These are phyloP conservation scores for Wickerhamiella australiensis DNA, from an alignment of 805 yeast genomes.

Conservation along the genomic window DNA sequence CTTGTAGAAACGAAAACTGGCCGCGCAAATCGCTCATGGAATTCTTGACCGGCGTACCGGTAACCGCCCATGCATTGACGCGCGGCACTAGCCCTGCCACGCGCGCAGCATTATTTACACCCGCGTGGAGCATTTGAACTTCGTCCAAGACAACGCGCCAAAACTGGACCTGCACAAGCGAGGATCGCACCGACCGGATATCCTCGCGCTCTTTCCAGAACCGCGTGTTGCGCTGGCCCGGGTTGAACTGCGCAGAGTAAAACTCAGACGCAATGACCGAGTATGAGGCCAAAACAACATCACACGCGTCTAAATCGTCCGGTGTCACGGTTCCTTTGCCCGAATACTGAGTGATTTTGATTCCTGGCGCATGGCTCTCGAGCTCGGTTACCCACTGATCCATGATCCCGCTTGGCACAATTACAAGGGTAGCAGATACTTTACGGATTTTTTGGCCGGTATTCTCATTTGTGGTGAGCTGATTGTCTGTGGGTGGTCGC, in stretches of 20 bases:
- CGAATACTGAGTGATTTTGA: conserved; percentile 50
- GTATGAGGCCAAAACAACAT: conserved; percentile 74
- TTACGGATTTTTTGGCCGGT: conserved; percentile 37
- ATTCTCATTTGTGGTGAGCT: conserved; percentile 27
- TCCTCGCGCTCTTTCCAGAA: conserved; percentile 14
- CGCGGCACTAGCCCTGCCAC: conserved; percentile 73
- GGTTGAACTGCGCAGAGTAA: conserved; percentile 64
- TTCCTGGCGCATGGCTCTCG: conserved; percentile 41
- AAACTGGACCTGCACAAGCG: conserved; percentile 68
- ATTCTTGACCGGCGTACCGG: conserved; percentile 81
- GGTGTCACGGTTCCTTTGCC: conserved; percentile 42
- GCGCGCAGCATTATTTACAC: conserved; percentile 61
- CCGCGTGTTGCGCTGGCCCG: conserved; percentile 35
- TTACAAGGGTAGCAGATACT: conserved; percentile 62
- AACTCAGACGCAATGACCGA: conserved; percentile 58
- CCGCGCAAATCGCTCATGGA: conserved; percentile 58
- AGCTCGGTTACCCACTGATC: conserved; percentile 82
- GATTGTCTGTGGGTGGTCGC: conserved; percentile 29
- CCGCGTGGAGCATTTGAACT: conserved; percentile 80
- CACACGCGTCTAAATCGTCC: conserved; percentile 46
- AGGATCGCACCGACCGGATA: conserved; percentile 36
- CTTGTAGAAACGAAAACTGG: conserved; percentile 51
- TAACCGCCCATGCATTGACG: conserved; percentile 91
- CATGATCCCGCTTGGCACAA: conserved; percentile 75
- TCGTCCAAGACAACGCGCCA: conserved; percentile 89